Conservation (phyloP, 768 basidiomycete species). For the Podaxis carcinomalis region DNA sequence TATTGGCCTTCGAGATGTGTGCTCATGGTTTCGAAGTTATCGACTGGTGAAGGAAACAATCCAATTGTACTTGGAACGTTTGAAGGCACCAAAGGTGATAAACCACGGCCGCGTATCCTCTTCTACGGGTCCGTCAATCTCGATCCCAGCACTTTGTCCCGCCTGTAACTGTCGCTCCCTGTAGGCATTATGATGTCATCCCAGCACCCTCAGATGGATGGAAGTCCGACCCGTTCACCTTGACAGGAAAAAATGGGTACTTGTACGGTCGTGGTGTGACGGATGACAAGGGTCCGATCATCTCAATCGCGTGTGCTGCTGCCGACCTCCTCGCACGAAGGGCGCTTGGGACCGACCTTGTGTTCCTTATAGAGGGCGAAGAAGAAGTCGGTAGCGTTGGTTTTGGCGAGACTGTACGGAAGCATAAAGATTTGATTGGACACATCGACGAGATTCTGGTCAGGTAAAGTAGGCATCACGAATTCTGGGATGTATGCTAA, state of each 20-base stretch:
- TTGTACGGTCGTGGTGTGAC: constrained; percentile 88
- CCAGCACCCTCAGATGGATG: constrained; percentile 71
- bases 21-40: constrained; percentile 43
- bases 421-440: constrained; percentile 80
- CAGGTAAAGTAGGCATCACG: constrained; percentile 41
- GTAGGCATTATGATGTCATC: constrained; percentile 93
- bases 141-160: not conserved
- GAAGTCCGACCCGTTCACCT: constrained; percentile 78
- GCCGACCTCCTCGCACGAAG: constrained; percentile 71
- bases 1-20: not conserved
- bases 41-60: constrained; percentile 72
- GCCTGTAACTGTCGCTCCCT: not conserved
- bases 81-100: constrained; percentile 56
- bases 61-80: constrained; percentile 92
- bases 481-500: not conserved
- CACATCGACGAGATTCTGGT: constrained; percentile 86
- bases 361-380: constrained; percentile 93
- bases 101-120: constrained; percentile 66
- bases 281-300: constrained; percentile 94
- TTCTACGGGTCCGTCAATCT: constrained; percentile 76
- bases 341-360: constrained; percentile 78
- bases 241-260: constrained; percentile 84
- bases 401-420: constrained; percentile 71
- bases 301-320: constrained; percentile 88
- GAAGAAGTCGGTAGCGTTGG: constrained; percentile 93